Evolutionary conservation across 208 protist genomes (phyloP).

Genomic region (Trypanosoma mega): DNA sequence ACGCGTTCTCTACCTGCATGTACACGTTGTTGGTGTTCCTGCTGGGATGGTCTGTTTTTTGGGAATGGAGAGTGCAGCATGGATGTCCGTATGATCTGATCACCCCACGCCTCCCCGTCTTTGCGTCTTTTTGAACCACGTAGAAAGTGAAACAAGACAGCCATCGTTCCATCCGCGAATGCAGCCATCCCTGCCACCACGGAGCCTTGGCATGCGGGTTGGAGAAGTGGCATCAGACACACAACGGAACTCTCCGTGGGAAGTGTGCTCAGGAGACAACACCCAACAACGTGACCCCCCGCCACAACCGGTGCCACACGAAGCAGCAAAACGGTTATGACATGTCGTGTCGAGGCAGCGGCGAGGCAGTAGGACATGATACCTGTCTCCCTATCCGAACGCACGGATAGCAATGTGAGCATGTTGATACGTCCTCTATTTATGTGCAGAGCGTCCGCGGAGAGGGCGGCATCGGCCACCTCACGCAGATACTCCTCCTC

Average conservation of each 20-base stretch:
- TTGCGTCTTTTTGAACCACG: not conserved
- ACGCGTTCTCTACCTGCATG: not conserved
- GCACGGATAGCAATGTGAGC: slow-evolving; percentile 2
- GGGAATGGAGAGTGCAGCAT: not conserved
- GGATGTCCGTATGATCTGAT: too few relatives aligned
- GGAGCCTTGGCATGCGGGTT: not conserved
- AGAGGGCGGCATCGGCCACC: slow-evolving; percentile 10
- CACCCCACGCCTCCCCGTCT: not conserved
- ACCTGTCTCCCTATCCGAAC: not conserved
- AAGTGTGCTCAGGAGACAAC: slow-evolving; percentile 5
- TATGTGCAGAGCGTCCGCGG: slow-evolving; percentile 10
- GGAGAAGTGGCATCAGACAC: slow-evolving; percentile 6
- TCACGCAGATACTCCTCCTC: slow-evolving; percentile 16
- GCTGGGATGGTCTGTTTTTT: not conserved
- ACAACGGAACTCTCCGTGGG: slow-evolving; percentile 5
- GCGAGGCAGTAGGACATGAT: slow-evolving; percentile 11
- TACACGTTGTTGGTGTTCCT: not conserved
- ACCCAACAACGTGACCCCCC: slow-evolving; percentile 7
- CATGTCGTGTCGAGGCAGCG: slow-evolving; percentile 3
- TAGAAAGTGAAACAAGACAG: slow-evolving; percentile 21
- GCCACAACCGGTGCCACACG: slow-evolving; percentile 7
- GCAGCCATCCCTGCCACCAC: not conserved
- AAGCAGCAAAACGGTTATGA: slow-evolving; percentile 1
- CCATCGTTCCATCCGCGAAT: slow-evolving; percentile 12
- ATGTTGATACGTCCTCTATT: slow-evolving; percentile 4